A percentile compares a stretch with the other conserved stretches of the same genome.
Conservation (phyloP, 2,329 filamentous ascomycete species). For the Harringtonia lauricola region DNA sequence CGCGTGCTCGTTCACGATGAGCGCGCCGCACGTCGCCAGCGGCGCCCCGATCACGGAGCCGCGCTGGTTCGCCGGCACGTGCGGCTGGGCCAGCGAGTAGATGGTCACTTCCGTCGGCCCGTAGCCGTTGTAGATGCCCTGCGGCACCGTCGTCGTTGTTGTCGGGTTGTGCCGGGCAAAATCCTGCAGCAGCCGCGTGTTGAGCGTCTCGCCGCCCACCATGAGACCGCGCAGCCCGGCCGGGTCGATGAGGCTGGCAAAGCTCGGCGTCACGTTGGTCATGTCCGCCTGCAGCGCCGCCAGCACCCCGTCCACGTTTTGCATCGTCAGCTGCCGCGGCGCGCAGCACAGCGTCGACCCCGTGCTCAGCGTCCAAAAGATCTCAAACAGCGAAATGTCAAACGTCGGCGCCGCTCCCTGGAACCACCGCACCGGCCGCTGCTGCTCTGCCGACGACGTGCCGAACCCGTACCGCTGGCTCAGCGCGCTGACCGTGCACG, state of each 20-base stretch:
- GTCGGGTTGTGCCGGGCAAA: background rate
- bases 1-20: constrained; percentile 15
- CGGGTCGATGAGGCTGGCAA: constrained; percentile 22
- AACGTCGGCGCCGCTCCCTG: constrained; percentile 24
- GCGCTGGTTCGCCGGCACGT: constrained; percentile 13
- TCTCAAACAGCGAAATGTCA: constrained; percentile 13
- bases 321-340: constrained; percentile 16
- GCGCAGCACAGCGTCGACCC: constrained; percentile 24
- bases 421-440: constrained; percentile 21
- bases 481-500: constrained; percentile 21
- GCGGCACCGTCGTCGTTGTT: background rate
- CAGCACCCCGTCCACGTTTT: constrained; percentile 13
- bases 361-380: constrained; percentile 13
- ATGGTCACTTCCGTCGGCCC: constrained; percentile 18
- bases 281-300: constrained; percentile 22
- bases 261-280: constrained; percentile 26
- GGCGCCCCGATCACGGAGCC: constrained; percentile 25
- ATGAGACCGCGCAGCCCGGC: constrained; percentile 18
- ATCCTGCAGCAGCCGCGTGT: background rate
- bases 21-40: constrained; percentile 21
- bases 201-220: constrained; percentile 20
- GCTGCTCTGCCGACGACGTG: background rate
- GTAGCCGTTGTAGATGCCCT: constrained; percentile 15
- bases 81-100: constrained; percentile 6
- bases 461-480: constrained; percentile 11